Evolutionary conservation across 805 yeast genomes (phyloP), one percentile per base, ranked within the genome.

Genomic region (Candida loeiensis): DNA sequence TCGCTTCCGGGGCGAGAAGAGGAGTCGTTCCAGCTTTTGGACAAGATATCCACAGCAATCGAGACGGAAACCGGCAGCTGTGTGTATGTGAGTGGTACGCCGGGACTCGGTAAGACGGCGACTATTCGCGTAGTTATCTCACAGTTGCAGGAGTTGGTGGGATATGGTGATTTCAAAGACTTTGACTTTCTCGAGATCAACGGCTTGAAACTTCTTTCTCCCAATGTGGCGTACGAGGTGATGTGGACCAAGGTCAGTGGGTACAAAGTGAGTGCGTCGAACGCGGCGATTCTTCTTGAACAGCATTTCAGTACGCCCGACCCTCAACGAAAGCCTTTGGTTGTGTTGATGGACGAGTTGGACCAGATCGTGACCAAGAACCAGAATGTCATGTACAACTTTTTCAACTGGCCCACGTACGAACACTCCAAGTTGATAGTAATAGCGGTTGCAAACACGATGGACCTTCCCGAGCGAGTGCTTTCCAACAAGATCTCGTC

Each of bases 51-150:
- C 50, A 71, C 79, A 33, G 85, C 95, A 0, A 76, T 91, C 24
- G 71, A 71, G 34, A 74, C 82, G 12, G 76, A 77, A 30, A 74
- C 83, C 1, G 97, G 98, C 0, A 76, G 90, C 6, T 87, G 96
- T 48, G 62, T 93, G 4, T 93, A 90, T 56, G 80, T 93, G 8
- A 87, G 96, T 60, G 99, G 99, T 3, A 88, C 96, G 0, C 99
- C 99, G 0, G 99, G 99, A 6, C 91, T 95, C 2, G 99, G 99
- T 9, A 93, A 93, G 56, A 91, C 99, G 0, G 93, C 95, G 3
- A 91, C 98, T 0, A 80, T 91, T 2, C 66, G 95, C 40, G 95
- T 89, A 53, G 97, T 85, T 0, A 74, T 93, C 18, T 73, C 78
- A 24, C 88, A 84, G 51, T 61, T 93, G 25, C 71, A 74, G 32